Conservation (phyloP, 371 early-diverging fungal genomes). For the Lichtheimia corymbifera region DNA sequence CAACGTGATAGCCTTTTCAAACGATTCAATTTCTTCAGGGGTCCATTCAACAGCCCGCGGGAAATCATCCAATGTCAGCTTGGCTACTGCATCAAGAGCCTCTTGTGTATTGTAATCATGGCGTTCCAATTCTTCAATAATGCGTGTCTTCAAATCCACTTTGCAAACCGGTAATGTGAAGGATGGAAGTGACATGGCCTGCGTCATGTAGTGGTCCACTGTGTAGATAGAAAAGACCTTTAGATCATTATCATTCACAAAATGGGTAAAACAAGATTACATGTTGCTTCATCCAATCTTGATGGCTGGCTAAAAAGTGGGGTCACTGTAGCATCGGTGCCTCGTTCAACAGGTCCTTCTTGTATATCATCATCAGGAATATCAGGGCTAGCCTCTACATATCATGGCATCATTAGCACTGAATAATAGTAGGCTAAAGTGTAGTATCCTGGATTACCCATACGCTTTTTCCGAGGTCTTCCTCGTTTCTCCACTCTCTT, state of each 20-base stretch:
- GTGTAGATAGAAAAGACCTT: background rate
- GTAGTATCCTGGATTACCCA: background rate
- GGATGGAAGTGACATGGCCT: conserved; percentile 33
- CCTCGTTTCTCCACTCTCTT: conserved; percentile 5
- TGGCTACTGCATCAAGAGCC: conserved; percentile 55
- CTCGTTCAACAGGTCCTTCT: conserved; percentile 27
- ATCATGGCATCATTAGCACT: too few relatives aligned
- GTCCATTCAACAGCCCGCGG: conserved; percentile 61
- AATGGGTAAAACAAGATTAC: conserved; percentile 3
- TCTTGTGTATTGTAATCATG: conserved; percentile 57
- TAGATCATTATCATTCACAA: background rate
- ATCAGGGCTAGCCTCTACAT: background rate
- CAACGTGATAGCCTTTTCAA: conserved; percentile 68
- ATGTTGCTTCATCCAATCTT: conserved; percentile 41
- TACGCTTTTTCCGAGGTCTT: background rate
- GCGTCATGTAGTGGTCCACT: conserved; percentile 54
- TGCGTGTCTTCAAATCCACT: conserved; percentile 63
- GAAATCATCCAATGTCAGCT: conserved; percentile 52
- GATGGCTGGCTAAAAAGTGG: conserved; percentile 36
- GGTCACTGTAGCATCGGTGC: conserved; percentile 52
- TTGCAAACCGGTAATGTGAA: conserved; percentile 45
- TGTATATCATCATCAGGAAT: background rate
- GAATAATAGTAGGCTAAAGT: too few relatives aligned
- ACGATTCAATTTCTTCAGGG: conserved; percentile 53
- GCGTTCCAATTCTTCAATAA: conserved; percentile 58